Evolutionary conservation across 768 basidiomycete genomes (phyloP).

Genomic region (Trametes coccinea): DNA sequence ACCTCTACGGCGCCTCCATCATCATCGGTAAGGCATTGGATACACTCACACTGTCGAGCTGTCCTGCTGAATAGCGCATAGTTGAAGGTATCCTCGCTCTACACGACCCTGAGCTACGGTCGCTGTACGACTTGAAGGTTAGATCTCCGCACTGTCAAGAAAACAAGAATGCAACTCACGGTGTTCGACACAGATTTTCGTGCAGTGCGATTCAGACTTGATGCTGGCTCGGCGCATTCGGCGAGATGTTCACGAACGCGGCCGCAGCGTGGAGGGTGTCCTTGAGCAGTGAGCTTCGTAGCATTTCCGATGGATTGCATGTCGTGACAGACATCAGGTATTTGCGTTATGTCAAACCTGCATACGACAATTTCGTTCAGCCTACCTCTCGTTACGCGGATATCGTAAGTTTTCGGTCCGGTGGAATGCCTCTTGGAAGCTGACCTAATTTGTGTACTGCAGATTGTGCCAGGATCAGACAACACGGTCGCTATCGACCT

Average conservation of each 20-base stretch:
- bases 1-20: conserved; percentile 90
- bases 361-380: conserved; percentile 90
- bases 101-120: conserved; percentile 74
- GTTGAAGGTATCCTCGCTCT: conserved; percentile 93
- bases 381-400: conserved; percentile 88
- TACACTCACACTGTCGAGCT: no score
- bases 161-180: neutral
- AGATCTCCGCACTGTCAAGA: neutral
- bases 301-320: no score
- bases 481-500: conserved; percentile 92
- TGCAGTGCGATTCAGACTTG: conserved; percentile 92
- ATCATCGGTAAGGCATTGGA: conserved; percentile 82
- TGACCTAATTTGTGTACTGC: conserved; percentile 1
- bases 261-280: conserved; percentile 81
- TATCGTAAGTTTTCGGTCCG: conserved; percentile 52
- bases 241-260: conserved; percentile 86
- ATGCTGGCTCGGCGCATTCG: conserved; percentile 94
- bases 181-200: conserved; percentile 60
- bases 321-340: conserved; percentile 50
- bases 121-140: conserved; percentile 90
- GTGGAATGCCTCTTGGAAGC: neutral
- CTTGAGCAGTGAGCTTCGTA: conserved; percentile 82
- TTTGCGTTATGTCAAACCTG: conserved; percentile 91
- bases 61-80: conserved; percentile 28
- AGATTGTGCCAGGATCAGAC: conserved; percentile 96